A percentile compares a stretch with the other conserved stretches of the same genome.
Conservation (phyloP, 768 basidiomycete genomes). For the Chalciporus sphaerocephalus region DNA sequence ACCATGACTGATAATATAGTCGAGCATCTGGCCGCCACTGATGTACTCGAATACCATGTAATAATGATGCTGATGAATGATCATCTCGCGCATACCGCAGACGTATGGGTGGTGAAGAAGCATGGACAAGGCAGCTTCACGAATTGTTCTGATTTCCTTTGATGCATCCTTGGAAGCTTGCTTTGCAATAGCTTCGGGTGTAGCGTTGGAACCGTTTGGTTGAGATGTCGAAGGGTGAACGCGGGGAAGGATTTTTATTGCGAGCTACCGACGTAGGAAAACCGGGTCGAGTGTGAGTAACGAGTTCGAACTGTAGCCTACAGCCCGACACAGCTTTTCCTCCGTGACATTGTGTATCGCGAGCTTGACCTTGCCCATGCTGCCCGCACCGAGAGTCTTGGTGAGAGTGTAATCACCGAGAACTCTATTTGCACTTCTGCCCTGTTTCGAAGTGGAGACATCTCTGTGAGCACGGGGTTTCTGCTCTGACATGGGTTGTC, state of each 20-base stretch:
- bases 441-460: slow-evolving; percentile 33
- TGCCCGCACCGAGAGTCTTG: slow-evolving; percentile 95
- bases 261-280: slow-evolving; percentile 53
- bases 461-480: slow-evolving; percentile 30
- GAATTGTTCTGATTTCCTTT: slow-evolving; percentile 93
- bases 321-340: slow-evolving; percentile 70
- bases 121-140: slow-evolving; percentile 93
- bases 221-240: slow-evolving; percentile 59
- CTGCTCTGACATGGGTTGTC: slow-evolving; percentile 26
- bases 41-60: slow-evolving; percentile 99
- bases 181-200: slow-evolving; percentile 61
- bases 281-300: slow-evolving; percentile 9
- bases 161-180: slow-evolving; percentile 87
- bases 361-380: slow-evolving; percentile 99
- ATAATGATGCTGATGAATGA: slow-evolving; percentile 95
- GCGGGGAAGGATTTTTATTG: slow-evolving; percentile 98
- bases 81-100: slow-evolving; percentile 99
- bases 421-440: slow-evolving; percentile 44
- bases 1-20: slow-evolving; percentile 99
- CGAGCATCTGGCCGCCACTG: slow-evolving; percentile 98
- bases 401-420: slow-evolving; percentile 94
- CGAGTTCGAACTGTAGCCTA: background rate
- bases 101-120: slow-evolving; percentile 98
- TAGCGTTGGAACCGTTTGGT: slow-evolving; percentile 41
- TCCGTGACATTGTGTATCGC: slow-evolving; percentile 84